Evolutionary conservation across 2,329 filamentous ascomycete species (phyloP).

Genomic region (Leptographium wingfieldii): DNA sequence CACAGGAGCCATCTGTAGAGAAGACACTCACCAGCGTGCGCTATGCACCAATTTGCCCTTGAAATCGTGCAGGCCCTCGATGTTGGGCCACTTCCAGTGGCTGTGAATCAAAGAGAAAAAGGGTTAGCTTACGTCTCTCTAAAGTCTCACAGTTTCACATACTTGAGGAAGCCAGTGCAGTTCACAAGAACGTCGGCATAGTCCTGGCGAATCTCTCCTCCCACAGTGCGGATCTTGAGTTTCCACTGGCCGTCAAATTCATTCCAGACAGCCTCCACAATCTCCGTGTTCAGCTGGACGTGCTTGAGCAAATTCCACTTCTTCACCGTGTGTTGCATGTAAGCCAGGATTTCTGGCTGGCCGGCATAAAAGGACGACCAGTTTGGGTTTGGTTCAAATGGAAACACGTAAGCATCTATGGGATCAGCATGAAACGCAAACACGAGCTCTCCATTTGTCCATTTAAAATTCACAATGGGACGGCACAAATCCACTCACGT

Average conservation of each 20-base stretch:
- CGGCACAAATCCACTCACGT: neutral
- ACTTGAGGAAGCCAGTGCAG: neutral
- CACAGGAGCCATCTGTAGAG: neutral
- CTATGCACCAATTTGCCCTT: conserved; percentile 9
- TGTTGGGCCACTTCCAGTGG: conserved; percentile 31
- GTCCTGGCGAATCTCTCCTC: neutral
- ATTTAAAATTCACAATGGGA: neutral
- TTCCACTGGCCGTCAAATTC: neutral
- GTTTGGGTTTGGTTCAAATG: neutral
- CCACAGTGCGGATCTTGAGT: neutral
- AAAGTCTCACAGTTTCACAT: neutral
- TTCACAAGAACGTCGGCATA: neutral
- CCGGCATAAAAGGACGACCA: neutral
- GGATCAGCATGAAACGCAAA: neutral
- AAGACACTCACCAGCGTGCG: conserved; percentile 11
- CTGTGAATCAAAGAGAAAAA: conserved; percentile 23
- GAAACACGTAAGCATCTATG: neutral
- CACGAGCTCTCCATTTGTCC: neutral
- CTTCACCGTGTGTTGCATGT: neutral
- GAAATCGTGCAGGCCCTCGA: conserved; percentile 8
- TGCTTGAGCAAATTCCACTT: conserved; percentile 1
- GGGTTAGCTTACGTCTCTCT: neutral
- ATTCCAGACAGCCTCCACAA: neutral
- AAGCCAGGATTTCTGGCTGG: neutral
- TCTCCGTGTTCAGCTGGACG: neutral